Evolutionary conservation across 768 basidiomycete genomes (phyloP), one percentile per base, ranked within the genome.

Genomic region (Leucosporidium scottii): DNA sequence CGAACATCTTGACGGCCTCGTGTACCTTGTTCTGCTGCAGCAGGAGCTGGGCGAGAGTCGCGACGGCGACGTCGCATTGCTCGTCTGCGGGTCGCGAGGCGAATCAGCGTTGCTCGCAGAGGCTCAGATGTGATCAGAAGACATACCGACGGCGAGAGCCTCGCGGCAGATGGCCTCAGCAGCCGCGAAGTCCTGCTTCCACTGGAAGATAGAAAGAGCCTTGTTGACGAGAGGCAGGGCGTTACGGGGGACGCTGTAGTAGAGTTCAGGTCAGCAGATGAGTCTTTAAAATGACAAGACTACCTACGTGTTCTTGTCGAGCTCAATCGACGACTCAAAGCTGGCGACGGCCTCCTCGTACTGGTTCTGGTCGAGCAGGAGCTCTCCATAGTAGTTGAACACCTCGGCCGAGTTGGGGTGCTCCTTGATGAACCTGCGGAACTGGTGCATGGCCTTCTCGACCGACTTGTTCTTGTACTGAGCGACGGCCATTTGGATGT

Each of bases 181-280:
- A 1, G 84, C 85, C 10, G 81, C 82, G 65, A 91, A 83, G 76
- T 98, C 91, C 76, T 94, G 89, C 78, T 91, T 90, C 89, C 89
- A 92, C 80, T 98, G 96, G 84, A 87, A 98, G 58, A 97, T 76
- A 0, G 92, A 89, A 27, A 98, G 87, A n/a, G 93, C 93, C 77
- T 94, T 96, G 86, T 99, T 99, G 62, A 98, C 93, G 54, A 94
- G 81, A 0, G 94, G 89, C 4, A 98, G 83, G 28, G 96, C 94
- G 77, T 98, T 99, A 61, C 74, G 75, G 23, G 78, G 68, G 23
- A 23, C 10, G 75, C 59, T 73, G 65, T 74, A 53, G n/a, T 12
- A 30, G 53, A 4, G 12, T 25, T 15, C 1, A n/a, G 60, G 61
- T 66, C 39, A 44, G 63, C 20, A 36, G 8, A 31, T 21, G 6